Base-by-base conservation (phyloP, 2,329 filamentous ascomycete species). In the Epichloe sylvatica region DNA sequence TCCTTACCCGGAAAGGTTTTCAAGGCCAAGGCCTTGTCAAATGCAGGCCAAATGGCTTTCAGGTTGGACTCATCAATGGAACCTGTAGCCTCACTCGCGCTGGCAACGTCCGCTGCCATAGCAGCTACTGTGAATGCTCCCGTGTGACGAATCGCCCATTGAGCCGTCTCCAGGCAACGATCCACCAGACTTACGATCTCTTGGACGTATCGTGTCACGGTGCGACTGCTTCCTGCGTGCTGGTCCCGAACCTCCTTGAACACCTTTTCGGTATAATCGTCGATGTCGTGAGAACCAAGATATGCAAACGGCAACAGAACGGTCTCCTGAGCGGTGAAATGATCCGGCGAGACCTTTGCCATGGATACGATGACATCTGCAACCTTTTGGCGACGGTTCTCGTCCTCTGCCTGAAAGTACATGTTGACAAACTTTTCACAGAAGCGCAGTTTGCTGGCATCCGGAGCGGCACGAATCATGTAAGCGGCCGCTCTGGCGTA, bases 1-100 rank as follows among this genome's bases (percentile, higher is more conserved):
- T 96, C 89, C 63, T 98, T 98, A 21, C 88, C 88, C 0, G 84
- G 77, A 74, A 95, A 98, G 0, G 90, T 95, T 73, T 96, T 97
- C 12, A 94, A 80, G 2, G 80, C 78, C 39, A 97, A 68, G 1
- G 86, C 81, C 60, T 84, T 87, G 55, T 96, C 87, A 45, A 95
- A 73, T 2, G 83, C 77, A 0, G 86, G 86, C 91, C 91, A 98
- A 21, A 96, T 71, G 15, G 70, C 69, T 55, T 74, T 71, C 17
- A 86, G 72, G 39, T 81, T 79, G 3, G 72, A 60, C 17, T 75
- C 71, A 53, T 76, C 78, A 48, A 87, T 78, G 41, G 78, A 74
- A 0, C 76, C 78, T 5, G 74, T 71, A 46, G 71, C 67, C 11
- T 77, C 74, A 46, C 77, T 74, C 19, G 77, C 78, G 12, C 72